Conservation (phyloP, 495 filamentous ascomycete genomes). For the Penicillium subrubescens region DNA sequence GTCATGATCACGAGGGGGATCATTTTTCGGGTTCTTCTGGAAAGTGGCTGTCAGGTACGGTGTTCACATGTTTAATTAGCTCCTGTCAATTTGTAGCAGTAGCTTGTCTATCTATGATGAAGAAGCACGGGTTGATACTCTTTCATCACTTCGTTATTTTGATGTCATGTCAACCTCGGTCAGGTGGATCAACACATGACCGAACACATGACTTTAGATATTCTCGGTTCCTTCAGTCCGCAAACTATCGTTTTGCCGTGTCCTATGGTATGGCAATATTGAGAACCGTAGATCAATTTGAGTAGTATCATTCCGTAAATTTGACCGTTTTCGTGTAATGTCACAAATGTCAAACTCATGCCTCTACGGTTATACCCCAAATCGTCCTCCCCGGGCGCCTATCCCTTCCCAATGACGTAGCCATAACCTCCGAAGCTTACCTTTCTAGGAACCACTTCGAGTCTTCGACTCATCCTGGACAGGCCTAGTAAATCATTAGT, state of each 20-base stretch:
- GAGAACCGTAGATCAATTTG: neutral
- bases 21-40: neutral
- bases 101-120: neutral
- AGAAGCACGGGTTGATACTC: too few species aligned
- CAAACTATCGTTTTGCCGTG: neutral
- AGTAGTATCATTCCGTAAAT: neutral
- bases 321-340: neutral
- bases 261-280: neutral
- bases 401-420: constrained; percentile 6
- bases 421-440: constrained; percentile 5
- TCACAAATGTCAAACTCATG: neutral
- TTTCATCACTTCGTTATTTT: neutral
- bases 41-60: neutral
- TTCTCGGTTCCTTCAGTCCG: neutral
- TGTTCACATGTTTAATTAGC: too few species aligned
- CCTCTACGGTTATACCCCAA: neutral
- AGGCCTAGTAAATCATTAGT: neutral
- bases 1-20: neutral
- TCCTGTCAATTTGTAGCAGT: neutral
- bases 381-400: neutral
- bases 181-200: constrained; percentile 11
- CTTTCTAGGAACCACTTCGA: neutral
- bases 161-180: constrained; percentile 11
- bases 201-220: constrained; percentile 9
- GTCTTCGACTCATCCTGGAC: neutral